Percentiles rank a stretch among this genome's conserved stretches.
These are phyloP conservation scores for Teunomyces lycoperdinae DNA, from an alignment of 805 yeast species.

Conservation along the genomic window DNA sequence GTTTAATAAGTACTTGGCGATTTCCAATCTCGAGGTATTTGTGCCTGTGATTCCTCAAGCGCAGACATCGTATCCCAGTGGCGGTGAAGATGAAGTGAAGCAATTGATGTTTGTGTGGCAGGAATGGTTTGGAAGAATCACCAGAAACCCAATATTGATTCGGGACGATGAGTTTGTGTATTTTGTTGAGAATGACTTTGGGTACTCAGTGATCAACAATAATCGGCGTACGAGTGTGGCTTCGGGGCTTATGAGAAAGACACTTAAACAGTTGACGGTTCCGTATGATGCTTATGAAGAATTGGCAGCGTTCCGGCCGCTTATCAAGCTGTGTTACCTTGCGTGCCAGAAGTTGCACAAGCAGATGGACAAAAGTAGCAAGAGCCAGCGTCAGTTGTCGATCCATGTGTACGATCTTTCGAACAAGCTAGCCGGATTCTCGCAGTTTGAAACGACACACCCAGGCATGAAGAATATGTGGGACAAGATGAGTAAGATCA, in stretches of 20 bases:
- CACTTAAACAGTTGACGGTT: conserved; percentile 86
- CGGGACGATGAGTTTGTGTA: conserved; percentile 85
- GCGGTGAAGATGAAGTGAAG: conserved; percentile 73
- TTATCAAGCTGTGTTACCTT: conserved; percentile 73
- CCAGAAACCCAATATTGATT: conserved; percentile 72
- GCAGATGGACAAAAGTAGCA: conserved; percentile 52
- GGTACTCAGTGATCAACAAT: conserved; percentile 59
- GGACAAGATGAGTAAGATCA: conserved; percentile 69
- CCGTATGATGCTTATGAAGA: conserved; percentile 87
- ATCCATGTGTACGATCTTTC: conserved; percentile 48
- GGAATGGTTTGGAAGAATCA: conserved; percentile 78
- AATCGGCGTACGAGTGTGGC: conserved; percentile 60
- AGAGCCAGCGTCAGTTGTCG: conserved; percentile 51
- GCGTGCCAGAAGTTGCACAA: conserved; percentile 53
- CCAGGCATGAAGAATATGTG: conserved; percentile 76
- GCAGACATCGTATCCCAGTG: conserved; percentile 74
- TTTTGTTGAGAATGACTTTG: conserved; percentile 76
- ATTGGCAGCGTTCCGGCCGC: conserved; percentile 81
- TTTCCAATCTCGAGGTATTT: conserved; percentile 86
- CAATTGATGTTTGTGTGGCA: conserved; percentile 63
- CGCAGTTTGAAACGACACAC: conserved; percentile 46
- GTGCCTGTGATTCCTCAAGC: conserved; percentile 85
- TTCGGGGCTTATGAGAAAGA: conserved; percentile 82
- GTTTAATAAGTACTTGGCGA: conserved; percentile 72
- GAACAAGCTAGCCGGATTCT: conserved; percentile 36